Conservation (phyloP, 768 basidiomycete genomes). For the Rubroboletus pulcherrimus region DNA sequence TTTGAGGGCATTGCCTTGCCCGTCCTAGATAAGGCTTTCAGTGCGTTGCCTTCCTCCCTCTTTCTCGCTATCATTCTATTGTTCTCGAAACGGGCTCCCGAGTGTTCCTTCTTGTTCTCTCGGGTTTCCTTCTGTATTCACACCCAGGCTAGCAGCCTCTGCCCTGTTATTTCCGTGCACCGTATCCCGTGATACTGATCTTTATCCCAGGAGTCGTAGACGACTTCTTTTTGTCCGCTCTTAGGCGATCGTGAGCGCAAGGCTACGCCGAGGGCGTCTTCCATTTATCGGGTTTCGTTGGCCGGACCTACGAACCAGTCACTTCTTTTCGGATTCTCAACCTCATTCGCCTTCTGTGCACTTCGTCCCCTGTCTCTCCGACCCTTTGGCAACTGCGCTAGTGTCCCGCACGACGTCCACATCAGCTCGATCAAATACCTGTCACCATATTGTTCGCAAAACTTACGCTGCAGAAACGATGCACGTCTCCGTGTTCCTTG, state of each 20-base stretch:
- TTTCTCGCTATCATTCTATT: neutral
- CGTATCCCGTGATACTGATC: constrained; percentile 7
- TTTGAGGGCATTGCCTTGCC: neutral
- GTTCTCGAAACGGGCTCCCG: neutral
- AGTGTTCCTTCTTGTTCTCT: neutral
- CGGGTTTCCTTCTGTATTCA: neutral
- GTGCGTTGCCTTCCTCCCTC: neutral
- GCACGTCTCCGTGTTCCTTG: constrained; percentile 27
- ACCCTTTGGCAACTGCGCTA: neutral
- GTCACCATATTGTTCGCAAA: neutral
- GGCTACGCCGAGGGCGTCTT: constrained; percentile 16
- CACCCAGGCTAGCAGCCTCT: neutral
- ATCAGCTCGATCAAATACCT: neutral
- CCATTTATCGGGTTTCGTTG: constrained; percentile 21
- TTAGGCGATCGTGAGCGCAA: constrained; percentile 10
- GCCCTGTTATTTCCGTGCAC: constrained; percentile 7
- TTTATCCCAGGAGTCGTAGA: constrained; percentile 4
- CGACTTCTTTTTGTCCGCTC: constrained; percentile 1
- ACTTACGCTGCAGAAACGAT: constrained; percentile 15
- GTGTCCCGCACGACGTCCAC: neutral
- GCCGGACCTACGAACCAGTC: constrained; percentile 15
- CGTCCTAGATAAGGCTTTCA: constrained; percentile 11
- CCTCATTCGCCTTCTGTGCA: neutral
- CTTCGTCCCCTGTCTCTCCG: neutral
- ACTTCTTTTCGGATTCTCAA: constrained; percentile 17